Evolutionary conservation across 129 eudicot genomes (phyloP).

Genomic region (Flaveria bidentis): DNA sequence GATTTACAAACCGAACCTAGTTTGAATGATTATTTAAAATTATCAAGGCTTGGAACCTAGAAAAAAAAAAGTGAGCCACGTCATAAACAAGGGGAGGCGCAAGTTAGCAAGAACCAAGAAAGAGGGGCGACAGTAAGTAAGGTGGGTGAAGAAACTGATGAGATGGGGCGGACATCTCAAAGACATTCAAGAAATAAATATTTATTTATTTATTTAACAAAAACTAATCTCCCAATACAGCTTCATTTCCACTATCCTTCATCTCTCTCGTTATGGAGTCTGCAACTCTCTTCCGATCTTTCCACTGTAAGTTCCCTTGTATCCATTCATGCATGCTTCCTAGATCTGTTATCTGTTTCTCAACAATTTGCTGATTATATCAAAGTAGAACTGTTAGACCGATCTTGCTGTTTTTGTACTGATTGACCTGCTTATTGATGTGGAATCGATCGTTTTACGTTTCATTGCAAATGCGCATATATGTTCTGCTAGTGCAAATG

Average conservation of each 20-base stretch:
- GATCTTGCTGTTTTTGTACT: background rate
- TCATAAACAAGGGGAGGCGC: slow-evolving; percentile 31
- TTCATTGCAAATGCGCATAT: background rate
- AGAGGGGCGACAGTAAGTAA: background rate
- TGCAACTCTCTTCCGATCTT: slow-evolving; percentile 72
- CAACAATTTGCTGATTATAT: slow-evolving; percentile 16
- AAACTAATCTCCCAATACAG: slow-evolving; percentile 13
- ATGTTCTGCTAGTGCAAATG: slow-evolving; percentile 3
- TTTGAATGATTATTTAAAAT: too few species aligned
- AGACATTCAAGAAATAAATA: slow-evolving; percentile 24
- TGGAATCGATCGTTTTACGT: slow-evolving; percentile 1
- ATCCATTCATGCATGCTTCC: background rate
- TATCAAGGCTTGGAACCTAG: too few species aligned
- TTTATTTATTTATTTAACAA: slow-evolving; percentile 9
- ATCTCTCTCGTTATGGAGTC: slow-evolving; percentile 54
- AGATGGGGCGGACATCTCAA: slow-evolving; percentile 72
- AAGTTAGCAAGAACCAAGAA: slow-evolving; percentile 30
- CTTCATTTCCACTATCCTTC: slow-evolving; percentile 27
- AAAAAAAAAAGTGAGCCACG: slow-evolving; percentile 8
- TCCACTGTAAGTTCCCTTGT: slow-evolving; percentile 47
- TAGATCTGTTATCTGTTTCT: background rate
- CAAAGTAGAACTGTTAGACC: background rate
- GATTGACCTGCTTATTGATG: slow-evolving; percentile 18
- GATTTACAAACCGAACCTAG: too few species aligned
- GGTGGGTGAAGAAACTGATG: slow-evolving; percentile 79